Percentiles rank a stretch among this genome's conserved stretches.
phyloP scores from a whole-genome alignment of 768 basidiomycete species.

The Boletus insuetus region DNA sequence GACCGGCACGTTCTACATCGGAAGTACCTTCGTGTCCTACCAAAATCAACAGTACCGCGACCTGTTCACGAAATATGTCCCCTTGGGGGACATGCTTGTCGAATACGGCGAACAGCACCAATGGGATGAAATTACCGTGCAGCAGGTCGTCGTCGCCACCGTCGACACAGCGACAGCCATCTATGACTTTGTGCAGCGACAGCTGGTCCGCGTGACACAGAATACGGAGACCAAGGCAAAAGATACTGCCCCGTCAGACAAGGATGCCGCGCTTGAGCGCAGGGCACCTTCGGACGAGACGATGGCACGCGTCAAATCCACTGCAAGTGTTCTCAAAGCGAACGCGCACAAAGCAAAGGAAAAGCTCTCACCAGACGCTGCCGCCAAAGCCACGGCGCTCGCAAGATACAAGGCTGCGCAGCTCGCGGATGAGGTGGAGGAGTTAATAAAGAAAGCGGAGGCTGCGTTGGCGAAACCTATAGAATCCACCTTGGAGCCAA shows the following conservation, averaged over 20 bases:
- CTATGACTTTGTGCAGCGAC: slow-evolving; percentile 52
- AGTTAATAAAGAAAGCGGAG: slow-evolving; percentile 71
- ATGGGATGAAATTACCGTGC: slow-evolving; percentile 74
- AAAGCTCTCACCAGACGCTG: slow-evolving; percentile 22
- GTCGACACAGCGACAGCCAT: slow-evolving; percentile 47
- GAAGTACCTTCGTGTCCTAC: slow-evolving; percentile 77
- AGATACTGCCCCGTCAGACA: slow-evolving; percentile 18
- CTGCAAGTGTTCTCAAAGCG: slow-evolving; percentile 48
- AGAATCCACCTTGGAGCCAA: slow-evolving; percentile 24
- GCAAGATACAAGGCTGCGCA: slow-evolving; percentile 45
- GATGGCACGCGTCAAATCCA: slow-evolving; percentile 43
- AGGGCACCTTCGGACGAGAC: slow-evolving; percentile 41
- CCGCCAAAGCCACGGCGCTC: slow-evolving; percentile 40
- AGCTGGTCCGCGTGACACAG: slow-evolving; percentile 40
- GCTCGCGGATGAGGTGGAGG: slow-evolving; percentile 62
- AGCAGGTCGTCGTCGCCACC: slow-evolving; percentile 53
- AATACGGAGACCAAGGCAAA: slow-evolving; percentile 26
- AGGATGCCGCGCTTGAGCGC: slow-evolving; percentile 37
- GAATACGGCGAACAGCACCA: slow-evolving; percentile 77
- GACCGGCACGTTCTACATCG: slow-evolving; percentile 76
- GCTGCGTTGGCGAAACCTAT: slow-evolving; percentile 54
- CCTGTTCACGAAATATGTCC: slow-evolving; percentile 78
- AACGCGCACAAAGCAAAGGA: slow-evolving; percentile 39
- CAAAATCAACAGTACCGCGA: slow-evolving; percentile 79
- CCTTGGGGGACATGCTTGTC: slow-evolving; percentile 71